Percentiles rank a stretch among this genome's conserved stretches.
These are phyloP conservation scores for Extremus antarcticus DNA, from an alignment of 495 filamentous ascomycete species.

Conservation along the genomic window DNA sequence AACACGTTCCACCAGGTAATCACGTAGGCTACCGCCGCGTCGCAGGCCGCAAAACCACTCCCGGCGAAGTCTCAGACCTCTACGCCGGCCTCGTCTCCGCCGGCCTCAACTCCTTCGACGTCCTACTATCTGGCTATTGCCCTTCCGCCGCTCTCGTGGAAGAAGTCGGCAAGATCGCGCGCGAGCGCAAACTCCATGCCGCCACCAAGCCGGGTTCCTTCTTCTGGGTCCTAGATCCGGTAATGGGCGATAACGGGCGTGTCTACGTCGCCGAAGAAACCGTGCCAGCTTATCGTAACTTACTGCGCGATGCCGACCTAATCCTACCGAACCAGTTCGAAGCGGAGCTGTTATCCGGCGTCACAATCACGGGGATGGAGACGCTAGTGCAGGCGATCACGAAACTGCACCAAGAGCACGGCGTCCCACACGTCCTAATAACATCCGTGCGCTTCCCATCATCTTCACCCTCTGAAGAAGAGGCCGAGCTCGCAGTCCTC, in stretches of 20 bases:
- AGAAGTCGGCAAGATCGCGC: conserved; percentile 70
- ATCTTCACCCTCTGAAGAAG: no score
- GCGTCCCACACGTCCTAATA: conserved; percentile 81
- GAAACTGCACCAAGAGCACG: conserved; percentile 63
- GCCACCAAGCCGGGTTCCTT: conserved; percentile 59
- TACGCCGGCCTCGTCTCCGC: conserved; percentile 76
- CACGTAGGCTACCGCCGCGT: conserved; percentile 82
- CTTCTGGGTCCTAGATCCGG: conserved; percentile 97
- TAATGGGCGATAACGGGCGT: conserved; percentile 91
- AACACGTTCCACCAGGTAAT: conserved; percentile 55
- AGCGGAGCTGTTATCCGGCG: conserved; percentile 55
- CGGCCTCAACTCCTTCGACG: conserved; percentile 66
- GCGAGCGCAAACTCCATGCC: conserved; percentile 61
- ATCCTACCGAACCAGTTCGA: conserved; percentile 97
- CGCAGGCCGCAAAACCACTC: conserved; percentile 69
- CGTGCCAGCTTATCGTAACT: conserved; percentile 75
- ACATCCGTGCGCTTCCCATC: conserved; percentile 65
- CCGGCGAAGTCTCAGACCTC: conserved; percentile 71
- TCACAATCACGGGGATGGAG: conserved; percentile 64
- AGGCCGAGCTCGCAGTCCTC: no score
- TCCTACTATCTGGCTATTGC: conserved; percentile 88
- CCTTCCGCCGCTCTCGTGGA: conserved; percentile 74
- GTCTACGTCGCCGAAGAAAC: conserved; percentile 85
- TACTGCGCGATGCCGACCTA: conserved; percentile 72
- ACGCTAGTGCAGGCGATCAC: conserved; percentile 63